Evolutionary conservation across 73 alveolate genomes (phyloP).

Genomic region (Tetrahymena borealis): DNA sequence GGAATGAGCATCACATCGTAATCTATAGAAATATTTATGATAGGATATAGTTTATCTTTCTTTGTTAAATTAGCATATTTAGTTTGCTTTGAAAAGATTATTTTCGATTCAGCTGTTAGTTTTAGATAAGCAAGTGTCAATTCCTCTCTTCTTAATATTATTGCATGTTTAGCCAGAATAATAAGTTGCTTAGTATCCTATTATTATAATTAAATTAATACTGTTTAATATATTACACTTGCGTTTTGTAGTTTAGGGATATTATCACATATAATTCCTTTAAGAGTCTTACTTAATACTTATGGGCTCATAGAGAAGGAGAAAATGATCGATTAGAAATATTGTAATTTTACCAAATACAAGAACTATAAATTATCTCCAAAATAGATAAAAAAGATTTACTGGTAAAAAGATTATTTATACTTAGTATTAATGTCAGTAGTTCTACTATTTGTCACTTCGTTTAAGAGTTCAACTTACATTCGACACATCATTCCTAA

Average conservation of each 20-base stretch:
- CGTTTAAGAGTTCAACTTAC: background rate
- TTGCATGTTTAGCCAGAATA: background rate
- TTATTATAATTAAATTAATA: background rate
- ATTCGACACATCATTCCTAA: background rate
- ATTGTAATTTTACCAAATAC: background rate
- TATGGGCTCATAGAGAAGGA: background rate
- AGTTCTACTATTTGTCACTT: background rate
- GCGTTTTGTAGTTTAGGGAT: background rate
- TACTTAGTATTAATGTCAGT: background rate
- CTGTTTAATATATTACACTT: background rate
- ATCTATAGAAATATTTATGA: background rate
- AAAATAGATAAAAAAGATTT: background rate
- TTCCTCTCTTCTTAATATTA: background rate
- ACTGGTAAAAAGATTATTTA: background rate
- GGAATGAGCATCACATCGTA: background rate
- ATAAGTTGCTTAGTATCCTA: background rate
- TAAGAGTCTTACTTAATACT: background rate
- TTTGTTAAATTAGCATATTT: background rate
- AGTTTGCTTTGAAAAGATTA: background rate
- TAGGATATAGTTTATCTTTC: background rate
- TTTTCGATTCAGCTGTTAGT: background rate
- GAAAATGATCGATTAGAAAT: background rate
- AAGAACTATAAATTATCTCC: background rate
- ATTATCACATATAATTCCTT: background rate
- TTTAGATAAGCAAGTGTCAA: background rate